Evolutionary conservation across 1,284 basidiomycete genomes (phyloP), one percentile per base, ranked within the genome.

Genomic region (Abortiporus biennis): DNA sequence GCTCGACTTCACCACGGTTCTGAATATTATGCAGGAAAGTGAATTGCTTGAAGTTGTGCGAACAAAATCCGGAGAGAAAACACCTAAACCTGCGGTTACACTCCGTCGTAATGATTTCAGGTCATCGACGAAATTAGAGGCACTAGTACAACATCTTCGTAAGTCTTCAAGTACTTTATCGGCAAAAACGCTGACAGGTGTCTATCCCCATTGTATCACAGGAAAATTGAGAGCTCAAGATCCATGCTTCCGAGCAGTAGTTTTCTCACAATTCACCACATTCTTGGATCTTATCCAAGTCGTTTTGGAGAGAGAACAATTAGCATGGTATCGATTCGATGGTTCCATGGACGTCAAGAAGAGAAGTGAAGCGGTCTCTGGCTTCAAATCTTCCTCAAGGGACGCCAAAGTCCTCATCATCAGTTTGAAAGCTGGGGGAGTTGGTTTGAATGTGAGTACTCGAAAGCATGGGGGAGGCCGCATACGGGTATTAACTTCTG

Each of bases 381-480:
- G 78, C 47, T 94, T 93, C 68, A 86, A 80, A 53, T 64, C 72
- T 23, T 64, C 74, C 2, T 80, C 77, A 1, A 67, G 74, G 31
- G 80, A 78, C 48, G 80, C 88, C 1, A 82, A 87, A 53, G 74
- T 99, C 9, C 65, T 98, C 36, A 78, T 97, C 37, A 77, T 98
- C 45, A 94, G 91, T 55, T 66, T 97, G 55, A 92, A 93, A 58
- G 95, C 94, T 1, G 94, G 94, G 16, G 94, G 95, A 9, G 93
- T 97, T 4, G 94, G 94, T 8, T 60, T 92, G 44, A 92, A 93
- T 66, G 85, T 86, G 48, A 50, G 51, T 53, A 4, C 44, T 49
- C 36, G 15, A n/a, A n/a, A n/a, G n/a, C n/a, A n/a, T n/a, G n/a
- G n/a, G n/a, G n/a, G n/a, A n/a, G n/a, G n/a, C n/a, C n/a, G n/a